phyloP scores from a whole-genome alignment of 345 rosid species.

The Syzygium oleosum region DNA sequence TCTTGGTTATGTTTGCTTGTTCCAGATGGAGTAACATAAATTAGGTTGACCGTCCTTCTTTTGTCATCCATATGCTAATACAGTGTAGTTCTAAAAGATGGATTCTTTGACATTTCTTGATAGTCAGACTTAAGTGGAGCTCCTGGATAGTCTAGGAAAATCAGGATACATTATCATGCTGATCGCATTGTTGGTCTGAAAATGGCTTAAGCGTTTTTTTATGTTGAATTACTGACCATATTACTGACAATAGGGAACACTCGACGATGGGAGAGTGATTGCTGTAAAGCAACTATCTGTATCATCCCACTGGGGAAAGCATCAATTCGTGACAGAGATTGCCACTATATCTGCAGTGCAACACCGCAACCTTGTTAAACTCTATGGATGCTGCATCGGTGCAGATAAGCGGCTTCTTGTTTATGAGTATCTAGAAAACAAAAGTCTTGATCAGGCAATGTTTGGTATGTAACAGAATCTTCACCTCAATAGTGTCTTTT shows the following conservation, averaged over 20 bases:
- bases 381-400: slow-evolving; percentile 60
- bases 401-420: slow-evolving; percentile 50
- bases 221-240: background rate
- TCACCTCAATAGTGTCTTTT: background rate
- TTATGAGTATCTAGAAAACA: slow-evolving; percentile 60
- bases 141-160: background rate
- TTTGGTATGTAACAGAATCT: slow-evolving; percentile 19
- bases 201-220: background rate
- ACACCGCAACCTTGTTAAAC: slow-evolving; percentile 65
- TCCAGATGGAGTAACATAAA: background rate
- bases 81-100: background rate
- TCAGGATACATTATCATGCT: background rate
- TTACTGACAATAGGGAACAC: slow-evolving; percentile 18
- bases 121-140: background rate
- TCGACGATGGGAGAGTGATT: slow-evolving; percentile 50
- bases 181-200: background rate
- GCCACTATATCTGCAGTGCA: slow-evolving; percentile 56
- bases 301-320: slow-evolving; percentile 59
- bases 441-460: slow-evolving; percentile 66
- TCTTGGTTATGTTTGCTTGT: background rate
- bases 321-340: slow-evolving; percentile 64
- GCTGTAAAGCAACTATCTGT: slow-evolving; percentile 67
- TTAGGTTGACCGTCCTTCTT: background rate
- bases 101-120: background rate
- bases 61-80: background rate